Percentiles rank a stretch among this genome's conserved stretches.
These are phyloP conservation scores for Colletotrichum incanum DNA, from an alignment of 2,329 filamentous ascomycete species.

Conservation along the genomic window DNA sequence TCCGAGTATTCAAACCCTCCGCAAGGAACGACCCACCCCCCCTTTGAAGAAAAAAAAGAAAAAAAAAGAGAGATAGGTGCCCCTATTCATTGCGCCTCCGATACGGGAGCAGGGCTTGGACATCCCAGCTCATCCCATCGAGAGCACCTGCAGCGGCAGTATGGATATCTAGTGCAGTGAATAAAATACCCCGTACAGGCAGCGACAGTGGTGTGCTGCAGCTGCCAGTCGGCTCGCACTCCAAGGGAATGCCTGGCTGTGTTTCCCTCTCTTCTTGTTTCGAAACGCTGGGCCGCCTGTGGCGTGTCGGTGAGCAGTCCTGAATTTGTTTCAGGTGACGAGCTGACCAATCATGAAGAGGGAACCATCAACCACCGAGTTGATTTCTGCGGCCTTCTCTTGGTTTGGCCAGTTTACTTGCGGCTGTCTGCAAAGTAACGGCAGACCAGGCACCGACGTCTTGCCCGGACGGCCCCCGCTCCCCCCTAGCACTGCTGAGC, in stretches of 20 bases:
- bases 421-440: conserved; percentile 18
- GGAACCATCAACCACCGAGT: conserved; percentile 9
- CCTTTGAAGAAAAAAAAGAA: too few species aligned
- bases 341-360: conserved; percentile 29
- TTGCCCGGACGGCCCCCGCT: neutral
- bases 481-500: neutral
- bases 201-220: neutral
- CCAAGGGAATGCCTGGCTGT: conserved; percentile 9
- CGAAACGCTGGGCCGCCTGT: conserved; percentile 39
- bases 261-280: conserved; percentile 37
- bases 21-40: too few species aligned
- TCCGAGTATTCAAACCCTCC: neutral
- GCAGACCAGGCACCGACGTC: conserved; percentile 11
- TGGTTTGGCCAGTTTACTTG: conserved; percentile 26
- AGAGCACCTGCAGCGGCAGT: conserved; percentile 6
- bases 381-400: conserved; percentile 14
- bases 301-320: conserved; percentile 43
- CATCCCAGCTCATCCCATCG: conserved; percentile 1
- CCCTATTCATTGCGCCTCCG: conserved; percentile 2
- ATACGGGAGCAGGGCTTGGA: neutral
- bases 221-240: neutral
- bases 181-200: neutral
- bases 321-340: conserved; percentile 45
- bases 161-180: neutral
- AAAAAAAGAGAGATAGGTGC: neutral